A percentile compares a stretch with the other conserved stretches of the same genome.
Conservation (phyloP, 2,329 filamentous ascomycete genomes). For the Fusarium setosum region DNA sequence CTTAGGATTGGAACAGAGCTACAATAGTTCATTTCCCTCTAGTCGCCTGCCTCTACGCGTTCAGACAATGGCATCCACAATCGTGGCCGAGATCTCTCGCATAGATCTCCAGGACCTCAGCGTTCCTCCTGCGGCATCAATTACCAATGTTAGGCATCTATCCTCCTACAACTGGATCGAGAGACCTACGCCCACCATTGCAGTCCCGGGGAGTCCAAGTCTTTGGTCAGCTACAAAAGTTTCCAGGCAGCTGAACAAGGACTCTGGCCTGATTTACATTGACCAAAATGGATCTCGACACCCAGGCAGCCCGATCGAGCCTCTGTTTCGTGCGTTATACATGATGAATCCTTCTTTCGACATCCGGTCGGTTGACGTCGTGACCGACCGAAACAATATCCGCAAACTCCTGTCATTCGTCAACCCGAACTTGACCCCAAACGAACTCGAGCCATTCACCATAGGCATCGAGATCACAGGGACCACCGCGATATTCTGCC, state of each 20-base stretch:
- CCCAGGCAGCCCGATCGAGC: constrained; percentile 57
- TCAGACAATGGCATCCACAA: not conserved
- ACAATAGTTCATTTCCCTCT: not conserved
- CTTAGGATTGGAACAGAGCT: not conserved
- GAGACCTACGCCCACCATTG: constrained; percentile 2
- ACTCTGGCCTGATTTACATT: constrained; percentile 55
- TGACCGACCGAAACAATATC: constrained; percentile 60
- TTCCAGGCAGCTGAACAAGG: constrained; percentile 45
- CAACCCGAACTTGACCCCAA: constrained; percentile 38
- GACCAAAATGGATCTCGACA: constrained; percentile 58
- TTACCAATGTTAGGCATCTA: constrained; percentile 2
- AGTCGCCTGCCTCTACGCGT: not conserved
- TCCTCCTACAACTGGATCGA: constrained; percentile 17
- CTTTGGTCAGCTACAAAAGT: constrained; percentile 49
- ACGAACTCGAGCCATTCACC: constrained; percentile 49
- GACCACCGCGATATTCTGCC: constrained; percentile 49
- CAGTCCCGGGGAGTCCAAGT: constrained; percentile 40
- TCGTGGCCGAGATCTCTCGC: constrained; percentile 4
- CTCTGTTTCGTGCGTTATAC: constrained; percentile 58
- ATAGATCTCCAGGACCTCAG: not conserved
- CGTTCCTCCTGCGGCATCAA: constrained; percentile 1
- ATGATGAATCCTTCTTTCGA: constrained; percentile 52
- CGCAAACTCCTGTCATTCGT: constrained; percentile 60
- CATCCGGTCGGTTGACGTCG: constrained; percentile 51
- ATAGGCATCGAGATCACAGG: constrained; percentile 53